These are phyloP conservation scores for Penicillium nucicola DNA, from an alignment of 495 filamentous ascomycete genomes.

Conservation along the genomic window DNA sequence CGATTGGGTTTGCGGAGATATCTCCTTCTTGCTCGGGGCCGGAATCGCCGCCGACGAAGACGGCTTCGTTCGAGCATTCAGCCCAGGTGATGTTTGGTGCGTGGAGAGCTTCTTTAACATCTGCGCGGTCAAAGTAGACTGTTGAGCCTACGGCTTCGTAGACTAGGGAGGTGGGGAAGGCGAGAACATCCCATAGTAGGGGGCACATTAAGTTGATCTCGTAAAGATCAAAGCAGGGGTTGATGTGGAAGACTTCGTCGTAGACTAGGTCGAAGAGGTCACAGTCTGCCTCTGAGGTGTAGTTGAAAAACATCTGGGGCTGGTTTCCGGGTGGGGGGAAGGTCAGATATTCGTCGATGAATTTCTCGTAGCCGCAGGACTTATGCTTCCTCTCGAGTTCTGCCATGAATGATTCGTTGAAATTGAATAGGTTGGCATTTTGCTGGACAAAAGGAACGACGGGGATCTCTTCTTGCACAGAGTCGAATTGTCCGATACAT, in stretches of 20 bases:
- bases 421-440: constrained; percentile 53
- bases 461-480: constrained; percentile 37
- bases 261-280: constrained; percentile 50
- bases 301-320: constrained; percentile 36
- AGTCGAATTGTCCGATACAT: constrained; percentile 40
- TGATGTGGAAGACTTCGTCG: constrained; percentile 42
- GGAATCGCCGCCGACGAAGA: constrained; percentile 41
- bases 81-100: constrained; percentile 47
- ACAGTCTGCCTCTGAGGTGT: constrained; percentile 37
- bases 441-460: constrained; percentile 47
- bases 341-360: constrained; percentile 51
- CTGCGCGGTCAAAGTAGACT: constrained; percentile 56
- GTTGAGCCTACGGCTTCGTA: constrained; percentile 40
- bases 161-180: constrained; percentile 38
- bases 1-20: constrained; percentile 39
- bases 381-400: constrained; percentile 47
- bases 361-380: constrained; percentile 55
- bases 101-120: constrained; percentile 59
- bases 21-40: constrained; percentile 40
- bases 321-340: constrained; percentile 49
- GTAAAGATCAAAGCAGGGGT: constrained; percentile 64
- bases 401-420: constrained; percentile 53
- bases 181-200: constrained; percentile 46
- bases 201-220: constrained; percentile 47
- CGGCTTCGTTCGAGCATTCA: constrained; percentile 36